A percentile compares a stretch with the other conserved stretches of the same genome.
phyloP scores from a whole-genome alignment of 225 moss, liverwort and hornwort species.

The Antitrichia curtipendula region DNA sequence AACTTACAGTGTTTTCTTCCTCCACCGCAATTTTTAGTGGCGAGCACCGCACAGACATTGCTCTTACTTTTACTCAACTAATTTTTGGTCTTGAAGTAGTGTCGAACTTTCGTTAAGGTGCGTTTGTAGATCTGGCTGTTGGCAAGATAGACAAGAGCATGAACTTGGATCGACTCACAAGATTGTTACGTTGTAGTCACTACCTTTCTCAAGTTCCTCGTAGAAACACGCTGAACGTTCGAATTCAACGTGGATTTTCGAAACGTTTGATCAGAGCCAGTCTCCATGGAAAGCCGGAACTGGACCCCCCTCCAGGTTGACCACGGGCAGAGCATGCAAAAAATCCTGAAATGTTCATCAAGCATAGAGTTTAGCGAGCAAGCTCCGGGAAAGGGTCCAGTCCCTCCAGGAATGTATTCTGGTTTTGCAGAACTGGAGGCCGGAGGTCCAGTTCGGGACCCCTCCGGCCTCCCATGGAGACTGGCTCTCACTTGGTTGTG shows the following conservation, averaged over 20 bases:
- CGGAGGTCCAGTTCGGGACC: too few relatives aligned
- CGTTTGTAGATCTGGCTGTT: background rate
- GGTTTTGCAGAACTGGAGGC: too few relatives aligned
- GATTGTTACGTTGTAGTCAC: background rate
- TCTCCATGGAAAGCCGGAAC: too few relatives aligned
- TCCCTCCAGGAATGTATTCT: too few relatives aligned
- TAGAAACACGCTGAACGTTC: too few relatives aligned
- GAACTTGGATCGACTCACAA: background rate
- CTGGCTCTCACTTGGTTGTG: too few relatives aligned
- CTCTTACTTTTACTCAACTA: background rate
- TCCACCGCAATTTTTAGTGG: background rate
- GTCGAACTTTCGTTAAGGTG: background rate
- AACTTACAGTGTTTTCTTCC: background rate
- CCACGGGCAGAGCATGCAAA: too few relatives aligned
- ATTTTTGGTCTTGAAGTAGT: background rate
- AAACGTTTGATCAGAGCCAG: background rate
- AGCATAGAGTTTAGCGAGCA: too few relatives aligned
- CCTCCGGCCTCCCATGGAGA: too few relatives aligned
- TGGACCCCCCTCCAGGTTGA: too few relatives aligned
- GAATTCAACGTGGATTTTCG: background rate
- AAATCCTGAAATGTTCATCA: too few relatives aligned
- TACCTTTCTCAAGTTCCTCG: background rate
- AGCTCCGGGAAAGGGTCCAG: too few relatives aligned
- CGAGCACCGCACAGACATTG: background rate
- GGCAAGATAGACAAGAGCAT: background rate